Evolutionary conservation across 345 rosid genomes (phyloP).

Genomic region (Citrus inodora): DNA sequence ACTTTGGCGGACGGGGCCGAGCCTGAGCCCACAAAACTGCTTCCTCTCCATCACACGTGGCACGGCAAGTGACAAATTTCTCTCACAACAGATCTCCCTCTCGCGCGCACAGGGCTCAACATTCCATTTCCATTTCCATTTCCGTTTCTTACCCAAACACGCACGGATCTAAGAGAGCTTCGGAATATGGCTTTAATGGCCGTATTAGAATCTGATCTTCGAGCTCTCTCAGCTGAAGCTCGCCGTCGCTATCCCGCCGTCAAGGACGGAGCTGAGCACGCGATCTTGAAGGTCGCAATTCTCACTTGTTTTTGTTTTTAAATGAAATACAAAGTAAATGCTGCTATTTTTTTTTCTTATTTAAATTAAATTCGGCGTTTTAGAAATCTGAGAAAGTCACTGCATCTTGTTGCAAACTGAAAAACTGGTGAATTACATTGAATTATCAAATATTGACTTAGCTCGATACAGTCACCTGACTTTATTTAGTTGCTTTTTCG

Average conservation of each 20-base stretch:
- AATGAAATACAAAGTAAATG: background rate
- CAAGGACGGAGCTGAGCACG: slow-evolving; percentile 95
- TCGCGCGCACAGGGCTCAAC: background rate
- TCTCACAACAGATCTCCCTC: background rate
- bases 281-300: slow-evolving; percentile 68
- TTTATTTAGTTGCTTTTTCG: background rate
- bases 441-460: background rate
- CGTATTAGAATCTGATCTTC: slow-evolving; percentile 94
- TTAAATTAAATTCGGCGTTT: background rate
- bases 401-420: background rate
- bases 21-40: background rate
- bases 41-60: background rate
- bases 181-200: slow-evolving; percentile 84
- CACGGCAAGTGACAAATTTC: background rate
- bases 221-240: slow-evolving; percentile 95
- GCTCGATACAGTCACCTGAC: background rate
- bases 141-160: background rate
- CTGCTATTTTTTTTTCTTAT: background rate
- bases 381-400: background rate
- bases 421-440: background rate
- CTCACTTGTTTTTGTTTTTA: background rate
- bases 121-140: too few relatives aligned
- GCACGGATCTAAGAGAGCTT: slow-evolving; percentile 12
- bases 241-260: slow-evolving; percentile 92
- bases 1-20: too few relatives aligned